Evolutionary conservation across 2,329 filamentous ascomycete genomes (phyloP).

Genomic region (Penicillium sp.): DNA sequence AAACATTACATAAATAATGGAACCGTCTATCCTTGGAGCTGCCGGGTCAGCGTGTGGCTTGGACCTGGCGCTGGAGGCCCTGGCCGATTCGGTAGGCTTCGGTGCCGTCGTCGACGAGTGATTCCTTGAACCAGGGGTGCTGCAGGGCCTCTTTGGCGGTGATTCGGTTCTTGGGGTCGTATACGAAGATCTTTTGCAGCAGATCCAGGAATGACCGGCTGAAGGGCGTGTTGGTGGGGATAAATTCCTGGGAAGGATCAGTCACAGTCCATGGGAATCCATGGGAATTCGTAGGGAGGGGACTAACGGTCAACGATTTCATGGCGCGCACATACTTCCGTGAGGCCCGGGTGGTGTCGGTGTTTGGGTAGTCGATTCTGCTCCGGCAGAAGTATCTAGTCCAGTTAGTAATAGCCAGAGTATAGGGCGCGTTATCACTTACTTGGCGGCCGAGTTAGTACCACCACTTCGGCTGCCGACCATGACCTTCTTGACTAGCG

Average conservation of each 20-base stretch:
- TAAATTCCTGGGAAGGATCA: conserved; percentile 57
- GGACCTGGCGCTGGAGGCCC: conserved; percentile 37
- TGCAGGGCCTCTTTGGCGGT: conserved; percentile 66
- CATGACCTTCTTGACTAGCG: conserved; percentile 56
- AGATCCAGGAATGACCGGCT: conserved; percentile 66
- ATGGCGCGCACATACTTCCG: conserved; percentile 70
- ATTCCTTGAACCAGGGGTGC: conserved; percentile 68
- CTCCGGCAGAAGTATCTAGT: conserved; percentile 57
- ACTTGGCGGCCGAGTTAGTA: conserved; percentile 59
- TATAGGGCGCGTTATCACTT: conserved; percentile 33
- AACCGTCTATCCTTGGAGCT: conserved; percentile 24
- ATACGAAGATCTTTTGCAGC: conserved; percentile 65
- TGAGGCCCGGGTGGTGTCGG: conserved; percentile 64
- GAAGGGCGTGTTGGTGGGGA: conserved; percentile 61
- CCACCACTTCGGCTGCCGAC: conserved; percentile 50
- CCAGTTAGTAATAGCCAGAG: conserved; percentile 35
- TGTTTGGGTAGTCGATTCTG: conserved; percentile 65
- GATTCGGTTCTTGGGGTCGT: conserved; percentile 66
- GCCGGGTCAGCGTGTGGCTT: conserved; percentile 8
- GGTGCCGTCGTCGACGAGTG: conserved; percentile 65
- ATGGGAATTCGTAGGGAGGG: neutral
- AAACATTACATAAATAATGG: conserved; percentile 18
- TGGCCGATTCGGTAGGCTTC: conserved; percentile 62
- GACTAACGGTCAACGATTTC: conserved; percentile 61
- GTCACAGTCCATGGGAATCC: neutral